Conservation (phyloP, 305 asterid species). For the Fraxinus albicans region DNA sequence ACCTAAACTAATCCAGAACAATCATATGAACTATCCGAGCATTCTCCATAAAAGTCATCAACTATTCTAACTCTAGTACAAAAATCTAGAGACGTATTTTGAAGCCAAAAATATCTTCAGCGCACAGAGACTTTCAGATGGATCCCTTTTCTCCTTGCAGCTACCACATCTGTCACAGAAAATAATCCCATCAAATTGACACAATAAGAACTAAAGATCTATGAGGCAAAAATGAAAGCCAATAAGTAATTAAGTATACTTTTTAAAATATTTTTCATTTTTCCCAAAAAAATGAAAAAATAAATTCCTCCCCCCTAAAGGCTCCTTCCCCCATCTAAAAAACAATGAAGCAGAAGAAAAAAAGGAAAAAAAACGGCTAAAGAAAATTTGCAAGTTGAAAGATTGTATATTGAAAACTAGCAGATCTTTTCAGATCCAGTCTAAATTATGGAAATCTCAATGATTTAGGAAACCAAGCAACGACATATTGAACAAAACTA, state of each 20-base stretch:
- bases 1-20: not conserved
- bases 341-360: not conserved
- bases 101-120: constrained; percentile 31
- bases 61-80: constrained; percentile 14
- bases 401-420: not conserved
- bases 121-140: constrained; percentile 43
- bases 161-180: constrained; percentile 42
- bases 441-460: not conserved
- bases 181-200: constrained; percentile 47
- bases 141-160: constrained; percentile 44
- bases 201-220: constrained; percentile 28
- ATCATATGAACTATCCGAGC: constrained; percentile 11
- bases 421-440: not conserved
- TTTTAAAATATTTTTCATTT: not conserved
- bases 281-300: not conserved
- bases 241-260: not conserved
- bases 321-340: not conserved
- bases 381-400: not conserved
- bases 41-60: constrained; percentile 4
- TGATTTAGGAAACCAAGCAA: not conserved
- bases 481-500: not conserved
- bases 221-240: constrained; percentile 14
- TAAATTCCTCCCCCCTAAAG: not conserved
- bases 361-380: not conserved
- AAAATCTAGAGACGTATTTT: constrained; percentile 10